phyloP scores from a whole-genome alignment of 805 yeast species.

The Zygoascus biomembranicola region DNA sequence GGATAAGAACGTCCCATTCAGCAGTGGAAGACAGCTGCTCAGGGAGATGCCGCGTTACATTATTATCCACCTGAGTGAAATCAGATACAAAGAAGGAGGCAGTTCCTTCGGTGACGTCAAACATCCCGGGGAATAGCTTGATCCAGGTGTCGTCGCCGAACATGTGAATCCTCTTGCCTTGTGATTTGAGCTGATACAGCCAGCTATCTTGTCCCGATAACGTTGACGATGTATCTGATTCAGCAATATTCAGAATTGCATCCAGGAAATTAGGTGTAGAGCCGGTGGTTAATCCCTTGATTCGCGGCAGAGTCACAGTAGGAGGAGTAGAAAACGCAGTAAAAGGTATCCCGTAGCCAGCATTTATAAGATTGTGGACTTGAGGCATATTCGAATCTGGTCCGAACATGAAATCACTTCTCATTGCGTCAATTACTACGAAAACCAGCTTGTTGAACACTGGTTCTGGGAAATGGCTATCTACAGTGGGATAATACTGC shows the following conservation, averaged over 20 bases:
- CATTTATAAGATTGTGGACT: constrained; percentile 54
- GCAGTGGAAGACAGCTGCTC: constrained; percentile 36
- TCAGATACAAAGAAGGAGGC: constrained; percentile 92
- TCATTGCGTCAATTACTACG: constrained; percentile 87
- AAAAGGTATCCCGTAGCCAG: constrained; percentile 73
- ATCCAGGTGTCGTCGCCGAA: constrained; percentile 99
- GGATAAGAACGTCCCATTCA: constrained; percentile 76
- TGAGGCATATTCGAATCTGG: constrained; percentile 59
- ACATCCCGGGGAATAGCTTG: constrained; percentile 69
- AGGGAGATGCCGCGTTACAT: constrained; percentile 82
- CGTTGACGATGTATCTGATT: constrained; percentile 68
- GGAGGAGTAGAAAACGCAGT: constrained; percentile 94
- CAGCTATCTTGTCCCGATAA: constrained; percentile 77
- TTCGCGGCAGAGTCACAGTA: constrained; percentile 88
- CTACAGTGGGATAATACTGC: constrained; percentile 16
- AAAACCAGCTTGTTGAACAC: constrained; percentile 53
- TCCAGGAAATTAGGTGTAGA: constrained; percentile 91
- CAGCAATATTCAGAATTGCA: constrained; percentile 90
- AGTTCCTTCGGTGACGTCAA: constrained; percentile 71
- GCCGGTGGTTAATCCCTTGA: constrained; percentile 91
- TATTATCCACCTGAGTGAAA: constrained; percentile 85
- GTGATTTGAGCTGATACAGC: constrained; percentile 55
- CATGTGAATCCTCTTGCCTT: constrained; percentile 53
- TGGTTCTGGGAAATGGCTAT: constrained; percentile 17
- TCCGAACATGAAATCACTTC: constrained; percentile 74